A percentile compares a stretch with the other conserved stretches of the same genome.
phyloP scores from a whole-genome alignment of 257 asterid genomes.

The Plantago major region DNA sequence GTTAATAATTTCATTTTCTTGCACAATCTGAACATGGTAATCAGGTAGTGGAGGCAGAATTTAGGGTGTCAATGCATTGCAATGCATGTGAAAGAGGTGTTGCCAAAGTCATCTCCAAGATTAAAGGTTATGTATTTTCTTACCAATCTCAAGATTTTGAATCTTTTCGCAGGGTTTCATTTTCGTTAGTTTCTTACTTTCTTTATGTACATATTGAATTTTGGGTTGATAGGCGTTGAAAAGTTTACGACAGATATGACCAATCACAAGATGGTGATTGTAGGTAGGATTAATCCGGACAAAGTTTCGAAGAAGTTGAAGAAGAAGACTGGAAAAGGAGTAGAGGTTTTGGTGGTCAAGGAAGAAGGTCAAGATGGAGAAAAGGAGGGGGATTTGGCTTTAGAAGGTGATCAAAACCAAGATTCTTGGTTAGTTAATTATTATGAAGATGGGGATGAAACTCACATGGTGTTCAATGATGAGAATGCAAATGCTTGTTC shows the following conservation, averaged over 20 bases:
- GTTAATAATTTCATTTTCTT: background rate
- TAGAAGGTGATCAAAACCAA: slow-evolving; percentile 8
- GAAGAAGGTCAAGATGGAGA: background rate
- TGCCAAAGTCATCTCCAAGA: slow-evolving; percentile 57
- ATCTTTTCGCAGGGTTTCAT: too few relatives aligned
- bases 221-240: slow-evolving; percentile 53
- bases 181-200: background rate
- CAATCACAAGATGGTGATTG: slow-evolving; percentile 47
- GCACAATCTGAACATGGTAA: slow-evolving; percentile 7
- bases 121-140: slow-evolving; percentile 50
- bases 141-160: too few relatives aligned
- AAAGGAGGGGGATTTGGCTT: slow-evolving; percentile 8
- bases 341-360: slow-evolving; percentile 36
- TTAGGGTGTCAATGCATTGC: slow-evolving; percentile 71
- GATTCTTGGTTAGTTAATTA: slow-evolving; percentile 31
- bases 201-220: background rate
- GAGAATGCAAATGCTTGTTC: slow-evolving; percentile 81
- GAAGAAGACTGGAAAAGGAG: slow-evolving; percentile 66
- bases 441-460: slow-evolving; percentile 31
- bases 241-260: slow-evolving; percentile 58
- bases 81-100: slow-evolving; percentile 81
- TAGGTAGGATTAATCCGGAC: slow-evolving; percentile 47
- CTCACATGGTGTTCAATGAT: slow-evolving; percentile 56
- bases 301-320: slow-evolving; percentile 58
- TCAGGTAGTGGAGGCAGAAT: slow-evolving; percentile 56